Conservation (phyloP, 495 filamentous ascomycete genomes). For the Pyronema domesticum region DNA sequence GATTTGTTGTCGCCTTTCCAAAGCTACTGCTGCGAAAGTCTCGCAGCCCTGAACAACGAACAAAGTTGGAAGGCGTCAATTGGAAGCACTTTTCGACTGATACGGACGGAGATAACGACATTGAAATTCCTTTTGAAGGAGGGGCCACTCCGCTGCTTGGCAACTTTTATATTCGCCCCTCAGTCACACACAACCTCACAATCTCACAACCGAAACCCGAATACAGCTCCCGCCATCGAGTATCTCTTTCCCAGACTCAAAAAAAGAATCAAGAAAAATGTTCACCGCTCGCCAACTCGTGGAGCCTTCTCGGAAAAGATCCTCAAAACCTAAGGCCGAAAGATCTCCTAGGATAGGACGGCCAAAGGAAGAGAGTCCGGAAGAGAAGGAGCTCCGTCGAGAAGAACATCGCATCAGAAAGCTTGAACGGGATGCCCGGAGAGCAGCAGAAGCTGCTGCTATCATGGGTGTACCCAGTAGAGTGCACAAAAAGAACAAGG, state of each 20-base stretch:
- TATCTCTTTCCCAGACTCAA: conserved; percentile 1
- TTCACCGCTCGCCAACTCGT: conserved; percentile 1
- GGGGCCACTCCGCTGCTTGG: not conserved
- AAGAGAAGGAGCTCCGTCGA: conserved; percentile 18
- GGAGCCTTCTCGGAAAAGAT: conserved; percentile 8
- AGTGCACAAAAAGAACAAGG: conserved; percentile 5
- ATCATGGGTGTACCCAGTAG: conserved; percentile 7
- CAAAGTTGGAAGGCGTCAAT: conserved; percentile 2
- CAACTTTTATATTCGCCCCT: not conserved
- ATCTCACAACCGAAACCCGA: not conserved
- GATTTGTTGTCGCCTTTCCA: not conserved
- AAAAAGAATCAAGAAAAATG: not conserved
- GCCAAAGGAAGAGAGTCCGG: conserved; percentile 12
- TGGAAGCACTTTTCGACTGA: not conserved
- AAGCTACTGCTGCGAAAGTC: not conserved
- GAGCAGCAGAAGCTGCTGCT: conserved; percentile 11
- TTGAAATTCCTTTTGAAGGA: not conserved
- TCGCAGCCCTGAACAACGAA: not conserved
- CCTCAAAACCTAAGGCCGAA: conserved; percentile 14
- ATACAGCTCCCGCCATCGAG: not conserved
- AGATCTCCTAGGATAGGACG: conserved; percentile 6
- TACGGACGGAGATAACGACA: not conserved
- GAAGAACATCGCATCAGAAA: conserved; percentile 17
- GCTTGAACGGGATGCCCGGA: conserved; percentile 16
- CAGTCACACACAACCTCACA: not conserved